Conservation (phyloP, 106 monocot species). For the Ottelia alismoides region DNA sequence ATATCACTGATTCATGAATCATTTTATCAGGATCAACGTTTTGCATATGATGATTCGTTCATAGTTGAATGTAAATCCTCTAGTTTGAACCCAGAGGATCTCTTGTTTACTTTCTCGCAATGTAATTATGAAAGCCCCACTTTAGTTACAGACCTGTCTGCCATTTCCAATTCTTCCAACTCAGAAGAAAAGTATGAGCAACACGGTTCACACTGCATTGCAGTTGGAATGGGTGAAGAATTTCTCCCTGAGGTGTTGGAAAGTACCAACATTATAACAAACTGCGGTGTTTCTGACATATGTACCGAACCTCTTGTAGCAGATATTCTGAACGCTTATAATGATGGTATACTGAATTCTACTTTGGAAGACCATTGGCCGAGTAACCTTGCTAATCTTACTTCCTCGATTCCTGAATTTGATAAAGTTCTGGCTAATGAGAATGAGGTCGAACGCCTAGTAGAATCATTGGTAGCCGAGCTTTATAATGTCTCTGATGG, state of each 20-base stretch:
- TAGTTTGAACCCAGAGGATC: not conserved
- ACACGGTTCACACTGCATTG: not conserved
- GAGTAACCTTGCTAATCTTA: too few relatives aligned
- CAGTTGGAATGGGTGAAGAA: constrained; percentile 1
- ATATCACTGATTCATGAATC: too few relatives aligned
- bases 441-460: constrained; percentile 11
- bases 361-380: too few relatives aligned
- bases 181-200: constrained; percentile 1
- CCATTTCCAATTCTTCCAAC: not conserved
- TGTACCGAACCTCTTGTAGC: too few relatives aligned
- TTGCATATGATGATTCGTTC: constrained; percentile 2
- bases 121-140: not conserved
- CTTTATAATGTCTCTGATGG: constrained; percentile 18
- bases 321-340: too few relatives aligned
- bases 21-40: constrained; percentile 1
- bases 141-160: not conserved
- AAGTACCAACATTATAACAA: not conserved
- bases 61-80: constrained; percentile 12
- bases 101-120: not conserved
- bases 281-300: constrained; percentile 6
- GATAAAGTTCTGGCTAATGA: constrained; percentile 6
- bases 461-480: constrained; percentile 23
- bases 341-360: too few relatives aligned
- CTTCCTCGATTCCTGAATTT: constrained; percentile 6
- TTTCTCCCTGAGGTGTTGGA: constrained; percentile 5